Evolutionary conservation across 345 rosid species (phyloP).

Genomic region (Eucalyptus polybractea): DNA sequence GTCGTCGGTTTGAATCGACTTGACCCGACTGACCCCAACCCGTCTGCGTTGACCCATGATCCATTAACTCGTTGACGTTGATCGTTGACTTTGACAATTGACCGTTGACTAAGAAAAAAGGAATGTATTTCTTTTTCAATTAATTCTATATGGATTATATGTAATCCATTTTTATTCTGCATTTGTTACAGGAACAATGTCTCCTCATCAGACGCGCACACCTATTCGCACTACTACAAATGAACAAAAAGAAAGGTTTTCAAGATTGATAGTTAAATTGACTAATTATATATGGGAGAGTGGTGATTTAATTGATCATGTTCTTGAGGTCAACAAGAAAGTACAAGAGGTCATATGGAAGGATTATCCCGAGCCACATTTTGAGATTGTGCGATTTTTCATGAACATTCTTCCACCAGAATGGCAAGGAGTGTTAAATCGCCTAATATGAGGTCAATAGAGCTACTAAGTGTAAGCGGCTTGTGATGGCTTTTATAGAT

Average conservation of each 20-base stretch:
- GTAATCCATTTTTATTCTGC: rapidly evolving
- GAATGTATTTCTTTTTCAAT: no score
- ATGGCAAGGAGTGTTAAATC: rapidly evolving
- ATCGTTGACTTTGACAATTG: no score
- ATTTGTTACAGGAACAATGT: rapidly evolving
- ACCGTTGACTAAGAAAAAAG: rapidly evolving
- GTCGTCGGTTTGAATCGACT: no score
- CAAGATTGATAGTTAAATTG: rapidly evolving
- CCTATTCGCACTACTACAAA: rapidly evolving
- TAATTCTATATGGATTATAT: rapidly evolving
- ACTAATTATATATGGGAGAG: rapidly evolving
- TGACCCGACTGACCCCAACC: no score
- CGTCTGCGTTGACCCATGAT: no score
- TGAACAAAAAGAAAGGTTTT: rapidly evolving
- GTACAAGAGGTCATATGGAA: no score
- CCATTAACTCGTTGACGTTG: no score
- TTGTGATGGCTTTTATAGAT: no score
- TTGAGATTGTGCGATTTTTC: rapidly evolving
- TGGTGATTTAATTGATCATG: no score
- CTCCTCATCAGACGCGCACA: rapidly evolving
- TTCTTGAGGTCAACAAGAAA: no score
- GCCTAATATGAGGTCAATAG: rapidly evolving
- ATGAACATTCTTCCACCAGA: rapidly evolving
- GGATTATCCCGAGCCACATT: no score
- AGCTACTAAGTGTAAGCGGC: no score